Evolutionary conservation across 108 stramenopile genomes (phyloP).

Genomic region (Nannochloropsis gaditana): DNA sequence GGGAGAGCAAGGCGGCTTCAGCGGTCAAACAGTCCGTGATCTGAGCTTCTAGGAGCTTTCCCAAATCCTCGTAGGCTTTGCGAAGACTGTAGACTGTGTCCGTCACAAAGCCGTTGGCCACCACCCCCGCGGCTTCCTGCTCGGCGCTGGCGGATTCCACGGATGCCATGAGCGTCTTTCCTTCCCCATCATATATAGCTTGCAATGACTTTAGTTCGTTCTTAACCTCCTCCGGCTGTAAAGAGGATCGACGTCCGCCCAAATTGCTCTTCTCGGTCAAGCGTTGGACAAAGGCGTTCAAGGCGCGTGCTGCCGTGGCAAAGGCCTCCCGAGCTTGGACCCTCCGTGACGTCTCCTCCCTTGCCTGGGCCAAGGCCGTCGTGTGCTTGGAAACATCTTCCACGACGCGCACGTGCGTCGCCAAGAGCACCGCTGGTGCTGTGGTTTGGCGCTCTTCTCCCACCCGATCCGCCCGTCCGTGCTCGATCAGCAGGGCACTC

Average conservation of each 20-base stretch:
- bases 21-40: not conserved
- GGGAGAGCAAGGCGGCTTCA: not conserved
- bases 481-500: constrained; percentile 20
- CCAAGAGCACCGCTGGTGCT: not conserved
- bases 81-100: constrained; percentile 28
- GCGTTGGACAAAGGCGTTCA: constrained; percentile 15
- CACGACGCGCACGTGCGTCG: not conserved
- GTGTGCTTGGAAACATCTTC: not conserved
- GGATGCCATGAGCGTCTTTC: constrained; percentile 15
- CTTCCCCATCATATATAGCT: not conserved
- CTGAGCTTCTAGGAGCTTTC: constrained; percentile 3
- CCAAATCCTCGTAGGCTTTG: constrained; percentile 28
- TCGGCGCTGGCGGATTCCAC: constrained; percentile 22
- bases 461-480: constrained; percentile 18
- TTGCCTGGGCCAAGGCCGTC: constrained; percentile 4
- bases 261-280: constrained; percentile 19
- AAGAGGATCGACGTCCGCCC: not conserved
- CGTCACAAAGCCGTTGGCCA: constrained; percentile 29
- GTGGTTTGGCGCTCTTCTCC: not conserved
- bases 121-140: constrained; percentile 28
- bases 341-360: constrained; percentile 15
- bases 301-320: constrained; percentile 12
- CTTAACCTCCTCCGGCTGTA: constrained; percentile 23
- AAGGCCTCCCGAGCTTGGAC: constrained; percentile 22
- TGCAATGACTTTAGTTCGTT: constrained; percentile 12